Conservation (phyloP, 306 rosid species). For the Adenanthera pavonina region DNA sequence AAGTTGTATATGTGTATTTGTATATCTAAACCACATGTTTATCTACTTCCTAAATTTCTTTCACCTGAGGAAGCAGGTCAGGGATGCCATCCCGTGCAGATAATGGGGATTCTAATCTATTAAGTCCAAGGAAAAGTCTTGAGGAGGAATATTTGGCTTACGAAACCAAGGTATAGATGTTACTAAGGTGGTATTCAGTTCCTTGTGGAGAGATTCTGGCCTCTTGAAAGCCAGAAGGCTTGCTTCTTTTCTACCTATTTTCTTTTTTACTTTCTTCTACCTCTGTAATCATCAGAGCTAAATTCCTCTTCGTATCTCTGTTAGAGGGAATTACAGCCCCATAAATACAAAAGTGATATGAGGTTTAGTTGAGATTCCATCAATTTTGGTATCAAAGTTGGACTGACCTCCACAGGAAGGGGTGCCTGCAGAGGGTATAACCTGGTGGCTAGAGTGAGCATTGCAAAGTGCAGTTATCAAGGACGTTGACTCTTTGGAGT, state of each 20-base stretch:
- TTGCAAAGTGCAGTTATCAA: background rate
- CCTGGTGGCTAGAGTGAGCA: background rate
- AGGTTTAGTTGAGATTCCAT: background rate
- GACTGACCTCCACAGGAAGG: background rate
- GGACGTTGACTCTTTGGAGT: background rate
- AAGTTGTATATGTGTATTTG: background rate
- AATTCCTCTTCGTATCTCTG: background rate
- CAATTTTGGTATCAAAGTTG: background rate
- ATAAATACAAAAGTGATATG: background rate
- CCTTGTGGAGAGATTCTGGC: background rate
- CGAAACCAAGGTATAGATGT: slow-evolving; percentile 78
- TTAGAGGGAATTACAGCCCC: background rate
- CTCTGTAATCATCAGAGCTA: background rate
- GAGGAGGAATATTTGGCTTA: slow-evolving; percentile 90
- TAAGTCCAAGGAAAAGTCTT: slow-evolving; percentile 80
- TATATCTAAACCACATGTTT: background rate
- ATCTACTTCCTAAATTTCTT: slow-evolving; percentile 31
- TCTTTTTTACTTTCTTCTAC: background rate
- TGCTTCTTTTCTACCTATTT: background rate
- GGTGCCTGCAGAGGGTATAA: background rate
- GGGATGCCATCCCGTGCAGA: slow-evolving; percentile 50
- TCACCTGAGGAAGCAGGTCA: slow-evolving; percentile 58
- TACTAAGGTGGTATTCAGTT: background rate
- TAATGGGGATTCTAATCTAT: slow-evolving; percentile 56
- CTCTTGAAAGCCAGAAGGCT: background rate